Evolutionary conservation across 2,329 filamentous ascomycete genomes (phyloP), one percentile per base, ranked within the genome.

Genomic region (Parascedosporium putredinis): DNA sequence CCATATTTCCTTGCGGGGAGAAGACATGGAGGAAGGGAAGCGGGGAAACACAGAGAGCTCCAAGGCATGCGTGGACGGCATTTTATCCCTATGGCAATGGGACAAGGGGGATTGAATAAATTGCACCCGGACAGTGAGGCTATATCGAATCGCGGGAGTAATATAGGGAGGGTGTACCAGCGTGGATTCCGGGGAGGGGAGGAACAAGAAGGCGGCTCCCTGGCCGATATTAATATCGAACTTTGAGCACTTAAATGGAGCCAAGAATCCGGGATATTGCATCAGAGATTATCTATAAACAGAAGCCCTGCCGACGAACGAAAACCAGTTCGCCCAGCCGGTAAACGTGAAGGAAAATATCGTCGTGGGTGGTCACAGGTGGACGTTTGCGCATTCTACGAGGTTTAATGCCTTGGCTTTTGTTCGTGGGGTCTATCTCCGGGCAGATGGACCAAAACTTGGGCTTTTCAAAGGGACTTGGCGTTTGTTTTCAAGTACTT

Each of bases 311-410:
- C 27, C 6, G 27, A 12, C 10, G 48, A 53, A 7, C 36, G 5
- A 5, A 56, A 14, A n/a, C n/a, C n/a, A 54, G n/a, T 46, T 20
- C n/a, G 38, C 18, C 20, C 31, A 50, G 24, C 23, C 53, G 12
- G 14, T 42, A 14, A 36, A 36, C 33, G 38, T 20, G 18, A 42
- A 42, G 16, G 12, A 9, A 20, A 3, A 42, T 42, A 16, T 20
- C 38, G 14, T 12, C 8, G 18, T 20, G 7, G 38, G 38, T 3
- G 8, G 6, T 31, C 12, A 31, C 6, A 7, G 12, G 27, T 31
- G 12, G 27, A 12, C 12, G 6, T 31, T 12, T 31, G 6, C 27
- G 27, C n/a, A n/a, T n/a, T n/a, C n/a, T n/a, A n/a, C n/a, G n/a
- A n/a, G n/a, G n/a, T n/a, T n/a, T n/a, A n/a, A n/a, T n/a, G n/a